These are phyloP conservation scores for Castanospermum australe DNA, from an alignment of 306 rosid genomes.

Conservation along the genomic window DNA sequence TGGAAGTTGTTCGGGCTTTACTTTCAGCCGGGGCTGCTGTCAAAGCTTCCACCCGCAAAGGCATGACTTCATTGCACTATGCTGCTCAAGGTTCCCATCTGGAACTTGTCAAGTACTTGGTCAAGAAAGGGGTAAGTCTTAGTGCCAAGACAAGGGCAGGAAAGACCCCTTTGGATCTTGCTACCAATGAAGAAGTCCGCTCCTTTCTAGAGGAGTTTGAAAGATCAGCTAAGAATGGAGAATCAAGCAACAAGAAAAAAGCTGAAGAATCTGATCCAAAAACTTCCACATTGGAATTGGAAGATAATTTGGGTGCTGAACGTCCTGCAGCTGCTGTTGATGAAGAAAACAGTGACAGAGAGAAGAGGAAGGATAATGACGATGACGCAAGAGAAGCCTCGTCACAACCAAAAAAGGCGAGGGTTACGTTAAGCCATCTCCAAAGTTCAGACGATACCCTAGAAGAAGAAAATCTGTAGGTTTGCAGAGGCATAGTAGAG, in stretches of 20 bases:
- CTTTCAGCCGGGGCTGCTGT: constrained; percentile 63
- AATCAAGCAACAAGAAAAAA: constrained; percentile 33
- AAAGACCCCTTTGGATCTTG: constrained; percentile 75
- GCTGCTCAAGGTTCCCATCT: constrained; percentile 82
- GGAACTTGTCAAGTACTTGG: constrained; percentile 84
- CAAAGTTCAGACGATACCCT: constrained; percentile 60
- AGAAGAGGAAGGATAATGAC: constrained; percentile 66
- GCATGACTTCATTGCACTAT: constrained; percentile 75
- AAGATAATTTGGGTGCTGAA: constrained; percentile 38
- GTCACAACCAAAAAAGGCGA: constrained; percentile 54
- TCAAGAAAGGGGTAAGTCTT: constrained; percentile 75
- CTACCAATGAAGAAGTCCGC: constrained; percentile 63
- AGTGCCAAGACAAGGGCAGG: constrained; percentile 71
- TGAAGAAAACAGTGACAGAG: constrained; percentile 39
- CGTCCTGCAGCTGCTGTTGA: constrained; percentile 32
- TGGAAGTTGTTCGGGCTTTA: constrained; percentile 60
- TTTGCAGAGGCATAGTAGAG: constrained; percentile 13
- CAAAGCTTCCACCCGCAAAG: constrained; percentile 80
- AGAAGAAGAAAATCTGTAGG: constrained; percentile 53
- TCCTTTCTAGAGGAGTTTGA: constrained; percentile 60
- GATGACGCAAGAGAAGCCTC: constrained; percentile 42
- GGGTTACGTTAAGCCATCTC: constrained; percentile 65
- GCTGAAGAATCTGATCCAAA: constrained; percentile 49
- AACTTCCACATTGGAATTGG: constrained; percentile 33
- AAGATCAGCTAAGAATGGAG: constrained; percentile 45